Conservation (phyloP, 2,329 filamentous ascomycete species). For the Alternaria atra region DNA sequence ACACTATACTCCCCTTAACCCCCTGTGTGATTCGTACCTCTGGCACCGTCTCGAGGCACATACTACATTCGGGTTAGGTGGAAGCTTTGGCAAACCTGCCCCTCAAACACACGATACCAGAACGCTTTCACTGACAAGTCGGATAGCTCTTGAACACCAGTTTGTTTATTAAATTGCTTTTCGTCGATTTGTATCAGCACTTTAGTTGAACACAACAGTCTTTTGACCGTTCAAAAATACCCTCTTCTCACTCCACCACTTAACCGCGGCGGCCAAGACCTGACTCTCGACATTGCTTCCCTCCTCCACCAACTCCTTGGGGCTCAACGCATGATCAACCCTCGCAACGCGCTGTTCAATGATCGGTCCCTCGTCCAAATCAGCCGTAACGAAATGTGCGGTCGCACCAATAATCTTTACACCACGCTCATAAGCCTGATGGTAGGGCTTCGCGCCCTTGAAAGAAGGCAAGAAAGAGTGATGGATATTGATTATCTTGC, state of each 20-base stretch:
- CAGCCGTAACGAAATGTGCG: constrained; percentile 85
- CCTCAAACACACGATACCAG: not conserved
- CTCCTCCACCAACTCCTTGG: constrained; percentile 79
- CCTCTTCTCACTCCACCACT: constrained; percentile 81
- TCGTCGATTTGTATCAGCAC: not conserved
- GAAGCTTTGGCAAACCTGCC: not conserved
- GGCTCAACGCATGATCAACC: constrained; percentile 78
- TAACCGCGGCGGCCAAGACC: constrained; percentile 80
- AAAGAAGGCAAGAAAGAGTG: constrained; percentile 86
- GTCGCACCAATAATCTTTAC: constrained; percentile 91
- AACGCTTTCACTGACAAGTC: not conserved
- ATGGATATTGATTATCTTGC: constrained; percentile 91
- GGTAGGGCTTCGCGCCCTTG: constrained; percentile 89
- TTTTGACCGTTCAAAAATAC: constrained; percentile 82
- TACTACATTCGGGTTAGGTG: not conserved
- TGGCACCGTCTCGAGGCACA: constrained; percentile 21
- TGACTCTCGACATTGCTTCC: constrained; percentile 86
- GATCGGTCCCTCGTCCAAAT: constrained; percentile 86
- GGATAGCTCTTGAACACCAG: too few species aligned
- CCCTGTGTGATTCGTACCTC: constrained; percentile 39
- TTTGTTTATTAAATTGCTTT: not conserved
- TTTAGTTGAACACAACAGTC: constrained; percentile 76
- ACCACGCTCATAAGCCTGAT: constrained; percentile 84
- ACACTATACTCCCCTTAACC: constrained; percentile 58
- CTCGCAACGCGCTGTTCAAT: constrained; percentile 84